These are phyloP conservation scores for Sonneratia caseolaris DNA, from an alignment of 345 rosid genomes.

Conservation along the genomic window DNA sequence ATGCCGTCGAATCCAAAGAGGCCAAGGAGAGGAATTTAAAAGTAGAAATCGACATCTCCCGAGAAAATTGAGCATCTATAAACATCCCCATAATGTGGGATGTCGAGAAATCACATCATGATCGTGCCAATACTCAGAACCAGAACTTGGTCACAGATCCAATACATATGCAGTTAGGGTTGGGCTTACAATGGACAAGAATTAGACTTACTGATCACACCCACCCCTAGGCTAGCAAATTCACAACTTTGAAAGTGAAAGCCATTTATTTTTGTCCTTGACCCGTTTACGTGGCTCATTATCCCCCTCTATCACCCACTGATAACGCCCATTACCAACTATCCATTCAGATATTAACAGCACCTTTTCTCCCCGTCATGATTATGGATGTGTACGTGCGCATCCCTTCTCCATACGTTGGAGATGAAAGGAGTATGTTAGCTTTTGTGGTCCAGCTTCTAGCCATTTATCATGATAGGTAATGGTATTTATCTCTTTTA, in stretches of 20 bases:
- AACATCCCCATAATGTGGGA: background rate
- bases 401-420: too few species aligned
- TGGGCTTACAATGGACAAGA: background rate
- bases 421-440: too few species aligned
- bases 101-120: background rate
- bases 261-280: constrained; percentile 1
- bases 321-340: background rate
- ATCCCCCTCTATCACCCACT: background rate
- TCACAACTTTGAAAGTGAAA: background rate
- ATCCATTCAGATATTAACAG: background rate
- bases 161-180: background rate
- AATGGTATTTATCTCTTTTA: too few species aligned
- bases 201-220: background rate
- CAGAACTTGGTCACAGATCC: background rate
- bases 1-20: too few species aligned
- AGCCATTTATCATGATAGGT: too few species aligned
- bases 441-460: background rate
- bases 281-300: background rate
- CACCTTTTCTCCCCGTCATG: too few species aligned
- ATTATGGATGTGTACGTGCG: too few species aligned
- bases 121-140: background rate
- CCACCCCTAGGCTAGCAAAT: background rate
- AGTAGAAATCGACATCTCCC: too few species aligned
- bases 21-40: too few species aligned
- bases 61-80: too few species aligned